Conservation (phyloP, 2,329 filamentous ascomycete genomes). For the Penicillium sp. region DNA sequence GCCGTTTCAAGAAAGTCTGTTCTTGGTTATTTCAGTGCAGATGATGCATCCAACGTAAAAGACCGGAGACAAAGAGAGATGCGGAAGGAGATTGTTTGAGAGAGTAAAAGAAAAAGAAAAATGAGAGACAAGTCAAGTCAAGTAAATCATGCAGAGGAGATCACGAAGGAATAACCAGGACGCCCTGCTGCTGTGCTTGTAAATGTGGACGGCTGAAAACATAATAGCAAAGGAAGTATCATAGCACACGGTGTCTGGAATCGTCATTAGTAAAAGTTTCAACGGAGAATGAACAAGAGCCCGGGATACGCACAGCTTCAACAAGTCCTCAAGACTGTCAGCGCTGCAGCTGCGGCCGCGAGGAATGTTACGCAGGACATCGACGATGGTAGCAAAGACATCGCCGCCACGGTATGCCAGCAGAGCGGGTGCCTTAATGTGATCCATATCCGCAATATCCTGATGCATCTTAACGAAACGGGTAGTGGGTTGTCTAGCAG, state of each 20-base stretch:
- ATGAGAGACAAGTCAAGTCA: neutral
- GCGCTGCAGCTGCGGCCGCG: slow-evolving; percentile 44
- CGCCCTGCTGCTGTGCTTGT: slow-evolving; percentile 7
- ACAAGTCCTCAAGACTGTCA: slow-evolving; percentile 48
- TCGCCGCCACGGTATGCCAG: slow-evolving; percentile 84
- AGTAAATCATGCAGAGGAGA: neutral
- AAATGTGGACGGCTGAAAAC: neutral
- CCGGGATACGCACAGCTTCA: slow-evolving; percentile 44
- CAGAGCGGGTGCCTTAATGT: slow-evolving; percentile 75
- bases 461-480: slow-evolving; percentile 89
- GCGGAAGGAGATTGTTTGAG: neutral
- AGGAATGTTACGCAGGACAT: slow-evolving; percentile 77
- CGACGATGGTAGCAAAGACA: slow-evolving; percentile 80
- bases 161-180: slow-evolving; percentile 7
- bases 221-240: slow-evolving; percentile 1
- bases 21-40: neutral
- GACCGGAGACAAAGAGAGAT: neutral
- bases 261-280: neutral
- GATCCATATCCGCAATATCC: slow-evolving; percentile 87
- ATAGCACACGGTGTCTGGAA: slow-evolving; percentile 27
- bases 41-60: neutral
- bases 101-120: neutral
- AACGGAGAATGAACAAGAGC: neutral
- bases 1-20: slow-evolving; percentile 4
- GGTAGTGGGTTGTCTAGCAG: slow-evolving; percentile 59